Conservation (phyloP, 306 rosid genomes). For the Vigna reflexopilosa region DNA sequence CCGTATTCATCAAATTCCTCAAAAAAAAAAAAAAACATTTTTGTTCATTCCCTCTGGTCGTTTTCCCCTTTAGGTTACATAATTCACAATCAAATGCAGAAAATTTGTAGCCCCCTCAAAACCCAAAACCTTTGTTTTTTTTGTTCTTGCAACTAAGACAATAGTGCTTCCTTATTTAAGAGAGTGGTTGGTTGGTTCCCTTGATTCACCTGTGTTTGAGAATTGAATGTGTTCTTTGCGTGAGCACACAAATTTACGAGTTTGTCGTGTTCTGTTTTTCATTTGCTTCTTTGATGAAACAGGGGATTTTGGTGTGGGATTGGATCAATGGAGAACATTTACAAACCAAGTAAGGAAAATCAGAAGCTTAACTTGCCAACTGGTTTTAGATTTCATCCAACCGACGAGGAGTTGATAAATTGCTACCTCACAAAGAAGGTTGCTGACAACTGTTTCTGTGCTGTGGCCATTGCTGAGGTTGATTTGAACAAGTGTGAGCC, state of each 20-base stretch:
- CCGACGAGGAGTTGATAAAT: slow-evolving; percentile 78
- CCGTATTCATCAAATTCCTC: slow-evolving; percentile 32
- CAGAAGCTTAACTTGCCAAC: slow-evolving; percentile 61
- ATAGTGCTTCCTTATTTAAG: background rate
- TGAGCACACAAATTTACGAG: background rate
- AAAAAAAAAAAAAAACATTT: background rate
- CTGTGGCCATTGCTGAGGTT: slow-evolving; percentile 70
- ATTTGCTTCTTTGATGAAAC: slow-evolving; percentile 22
- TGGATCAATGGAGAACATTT: slow-evolving; percentile 55
- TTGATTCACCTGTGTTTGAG: background rate
- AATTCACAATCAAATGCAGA: background rate
- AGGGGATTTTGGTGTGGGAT: slow-evolving; percentile 18
- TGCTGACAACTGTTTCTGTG: slow-evolving; percentile 53
- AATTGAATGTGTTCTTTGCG: background rate
- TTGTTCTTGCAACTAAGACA: background rate
- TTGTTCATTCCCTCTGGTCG: slow-evolving; percentile 28
- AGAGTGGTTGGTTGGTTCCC: background rate
- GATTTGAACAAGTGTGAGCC: slow-evolving; percentile 89
- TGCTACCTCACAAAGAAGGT: slow-evolving; percentile 70
- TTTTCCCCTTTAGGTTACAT: slow-evolving; percentile 2
- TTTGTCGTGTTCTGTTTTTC: background rate
- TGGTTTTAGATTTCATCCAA: slow-evolving; percentile 85
- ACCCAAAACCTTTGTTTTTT: background rate
- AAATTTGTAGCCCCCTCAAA: slow-evolving; percentile 23
- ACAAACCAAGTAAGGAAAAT: slow-evolving; percentile 37